A percentile compares a stretch with the other conserved stretches of the same genome.
Evolutionary conservation across 2,329 filamentous ascomycete species (phyloP).

Genomic region (Monilinia fructigena): DNA sequence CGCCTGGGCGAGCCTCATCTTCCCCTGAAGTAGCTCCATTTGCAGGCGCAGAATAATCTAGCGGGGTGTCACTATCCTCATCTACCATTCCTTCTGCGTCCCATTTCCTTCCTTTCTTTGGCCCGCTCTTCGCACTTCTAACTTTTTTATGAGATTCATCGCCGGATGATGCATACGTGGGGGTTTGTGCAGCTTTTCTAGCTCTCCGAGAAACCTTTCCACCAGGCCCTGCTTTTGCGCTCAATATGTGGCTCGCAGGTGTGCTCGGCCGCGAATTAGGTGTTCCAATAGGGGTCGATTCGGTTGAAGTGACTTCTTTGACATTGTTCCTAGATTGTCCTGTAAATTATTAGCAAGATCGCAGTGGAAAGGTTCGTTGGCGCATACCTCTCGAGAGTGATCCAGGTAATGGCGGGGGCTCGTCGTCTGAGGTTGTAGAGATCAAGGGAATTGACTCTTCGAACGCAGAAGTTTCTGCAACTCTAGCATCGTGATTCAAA

Average conservation of each 20-base stretch:
- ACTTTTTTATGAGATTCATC: slow-evolving; percentile 68
- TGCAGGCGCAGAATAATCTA: slow-evolving; percentile 82
- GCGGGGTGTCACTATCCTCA: slow-evolving; percentile 70
- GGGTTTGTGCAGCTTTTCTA: slow-evolving; percentile 63
- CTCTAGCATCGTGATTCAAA: slow-evolving; percentile 35
- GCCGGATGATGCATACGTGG: slow-evolving; percentile 70
- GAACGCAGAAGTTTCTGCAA: slow-evolving; percentile 33
- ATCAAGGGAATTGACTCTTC: slow-evolving; percentile 32
- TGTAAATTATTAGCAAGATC: slow-evolving; percentile 21
- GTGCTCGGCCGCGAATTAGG: slow-evolving; percentile 80
- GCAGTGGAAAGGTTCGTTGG: neutral
- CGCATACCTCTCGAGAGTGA: slow-evolving; percentile 36
- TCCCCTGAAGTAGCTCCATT: slow-evolving; percentile 54
- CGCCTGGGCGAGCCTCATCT: slow-evolving; percentile 53
- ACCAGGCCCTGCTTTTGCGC: slow-evolving; percentile 71
- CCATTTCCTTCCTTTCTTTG: slow-evolving; percentile 90
- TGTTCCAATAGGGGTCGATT: slow-evolving; percentile 67
- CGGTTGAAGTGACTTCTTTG: slow-evolving; percentile 42
- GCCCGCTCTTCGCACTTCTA: slow-evolving; percentile 55
- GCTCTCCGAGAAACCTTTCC: slow-evolving; percentile 78
- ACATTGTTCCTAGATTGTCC: slow-evolving; percentile 37
- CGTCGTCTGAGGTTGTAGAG: slow-evolving; percentile 41
- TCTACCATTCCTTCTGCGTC: slow-evolving; percentile 84
- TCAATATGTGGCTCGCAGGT: slow-evolving; percentile 66
- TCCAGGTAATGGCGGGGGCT: slow-evolving; percentile 50